Evolutionary conservation across 2,329 filamentous ascomycete species (phyloP), one percentile per base, ranked within the genome.

Genomic region (Endocalyx cinctus): DNA sequence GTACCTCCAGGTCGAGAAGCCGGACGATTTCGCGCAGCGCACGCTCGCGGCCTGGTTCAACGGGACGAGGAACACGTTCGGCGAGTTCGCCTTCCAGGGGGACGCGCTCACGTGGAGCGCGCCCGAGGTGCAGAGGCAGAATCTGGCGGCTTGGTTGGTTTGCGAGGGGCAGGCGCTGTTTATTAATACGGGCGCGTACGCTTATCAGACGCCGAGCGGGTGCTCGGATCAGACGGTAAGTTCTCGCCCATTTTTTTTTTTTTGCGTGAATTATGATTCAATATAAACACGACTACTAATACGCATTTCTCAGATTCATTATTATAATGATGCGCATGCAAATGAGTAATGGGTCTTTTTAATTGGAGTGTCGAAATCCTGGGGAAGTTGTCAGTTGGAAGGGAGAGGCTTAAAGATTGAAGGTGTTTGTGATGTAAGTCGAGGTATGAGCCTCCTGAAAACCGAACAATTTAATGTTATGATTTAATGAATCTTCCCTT

Each of bases 161-260:
- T 80, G 74, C 41, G 59, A 57, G 28, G 59, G 61, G 5, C 67
- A 74, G 55, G 51, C 48, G 28, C 43, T 79, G 41, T 78, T 71
- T 47, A 66, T 79, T 47, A 79, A 79, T 46, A 63, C 77, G 34
- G 75, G 77, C 1, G 71, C 70, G 11, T 79, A 79, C 47, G 57
- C 58, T 17, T 79, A 78, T 47, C 58, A 71, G 54, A 79, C 74
- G 10, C 75, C 75, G 1, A 52, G 57, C 4, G 74, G 74, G 4
- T 79, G 75, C 56, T 62, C 64, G 18, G 75, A 80, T 58, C 67
- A 79, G 57, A 79, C 74, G 30, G 69, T 72, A 43, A 57, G 68
- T 27, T 4, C 10, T 59, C 17, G 17, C 25, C 19, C 25, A 6
- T 11, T 25, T 26, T 12, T 6, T 22, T 18, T 23, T 20, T 2